These are phyloP conservation scores for Vigna radiata DNA, from an alignment of 306 rosid species.

Conservation along the genomic window DNA sequence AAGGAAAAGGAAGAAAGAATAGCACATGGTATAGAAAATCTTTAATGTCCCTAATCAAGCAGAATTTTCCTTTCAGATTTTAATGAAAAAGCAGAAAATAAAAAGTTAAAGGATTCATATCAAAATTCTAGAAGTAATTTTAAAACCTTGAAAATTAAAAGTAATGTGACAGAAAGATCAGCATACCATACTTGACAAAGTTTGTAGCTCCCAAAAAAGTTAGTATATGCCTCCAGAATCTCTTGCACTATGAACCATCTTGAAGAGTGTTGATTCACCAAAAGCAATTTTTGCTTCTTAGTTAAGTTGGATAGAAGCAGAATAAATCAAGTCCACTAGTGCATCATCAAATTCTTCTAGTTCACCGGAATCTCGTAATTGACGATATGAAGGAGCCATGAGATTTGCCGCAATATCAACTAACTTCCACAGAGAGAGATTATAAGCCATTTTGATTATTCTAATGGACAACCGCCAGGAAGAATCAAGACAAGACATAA, in stretches of 20 bases:
- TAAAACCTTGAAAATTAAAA: slow-evolving; percentile 21
- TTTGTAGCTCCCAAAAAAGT: not conserved
- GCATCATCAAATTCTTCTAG: slow-evolving; percentile 73
- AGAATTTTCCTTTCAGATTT: not conserved
- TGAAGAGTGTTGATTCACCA: slow-evolving; percentile 39
- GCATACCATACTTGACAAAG: slow-evolving; percentile 27
- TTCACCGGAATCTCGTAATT: slow-evolving; percentile 74
- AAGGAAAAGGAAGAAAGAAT: slow-evolving; percentile 9
- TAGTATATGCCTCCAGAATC: slow-evolving; percentile 21
- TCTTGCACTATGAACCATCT: slow-evolving; percentile 26
- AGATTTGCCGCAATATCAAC: slow-evolving; percentile 67
- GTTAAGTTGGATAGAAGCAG: slow-evolving; percentile 68
- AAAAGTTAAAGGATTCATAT: not conserved
- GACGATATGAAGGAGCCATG: slow-evolving; percentile 74
- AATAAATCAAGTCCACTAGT: slow-evolving; percentile 65
- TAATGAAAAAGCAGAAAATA: slow-evolving; percentile 9
- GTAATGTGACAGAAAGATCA: not conserved
- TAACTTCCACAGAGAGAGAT: slow-evolving; percentile 69
- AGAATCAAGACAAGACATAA: slow-evolving; percentile 65
- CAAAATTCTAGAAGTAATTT: not conserved
- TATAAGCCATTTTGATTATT: slow-evolving; percentile 66
- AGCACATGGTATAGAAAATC: not conserved
- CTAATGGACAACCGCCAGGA: slow-evolving; percentile 57
- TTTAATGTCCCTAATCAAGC: not conserved
- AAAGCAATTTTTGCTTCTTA: slow-evolving; percentile 52